These are phyloP conservation scores for Candida khao-thaluensis DNA, from an alignment of 805 yeast genomes.

Conservation along the genomic window DNA sequence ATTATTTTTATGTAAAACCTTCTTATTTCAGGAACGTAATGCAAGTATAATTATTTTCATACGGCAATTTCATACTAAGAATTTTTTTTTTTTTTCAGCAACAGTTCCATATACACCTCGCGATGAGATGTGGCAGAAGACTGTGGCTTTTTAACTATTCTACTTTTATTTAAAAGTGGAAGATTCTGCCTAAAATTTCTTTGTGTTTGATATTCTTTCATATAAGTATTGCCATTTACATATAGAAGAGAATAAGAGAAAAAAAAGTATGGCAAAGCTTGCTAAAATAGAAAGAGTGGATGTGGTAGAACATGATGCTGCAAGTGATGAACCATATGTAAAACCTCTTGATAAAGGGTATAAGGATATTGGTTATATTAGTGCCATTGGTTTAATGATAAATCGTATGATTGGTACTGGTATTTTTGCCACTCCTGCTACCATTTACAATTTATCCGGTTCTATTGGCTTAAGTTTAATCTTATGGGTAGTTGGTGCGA, in stretches of 20 bases:
- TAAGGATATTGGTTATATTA: constrained; percentile 44
- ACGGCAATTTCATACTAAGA: too few species aligned
- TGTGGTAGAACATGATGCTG: constrained; percentile 2
- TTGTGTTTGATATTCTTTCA: too few species aligned
- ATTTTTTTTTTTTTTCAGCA: too few species aligned
- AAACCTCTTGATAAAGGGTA: constrained; percentile 23
- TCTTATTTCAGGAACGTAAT: too few species aligned
- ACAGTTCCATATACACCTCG: too few species aligned
- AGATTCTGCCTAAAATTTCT: neutral
- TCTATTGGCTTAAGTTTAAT: constrained; percentile 71
- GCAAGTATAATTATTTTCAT: too few species aligned
- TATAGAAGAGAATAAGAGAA: too few species aligned
- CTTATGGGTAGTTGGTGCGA: constrained; percentile 73
- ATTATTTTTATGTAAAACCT: too few species aligned
- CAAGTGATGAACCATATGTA: constrained; percentile 6
- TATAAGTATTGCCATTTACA: too few species aligned
- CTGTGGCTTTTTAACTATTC: constrained; percentile 5
- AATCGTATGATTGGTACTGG: constrained; percentile 78
- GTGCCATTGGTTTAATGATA: constrained; percentile 51
- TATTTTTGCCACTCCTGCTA: constrained; percentile 65
- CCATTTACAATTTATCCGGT: constrained; percentile 58
- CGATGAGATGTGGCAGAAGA: constrained; percentile 7
- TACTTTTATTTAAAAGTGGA: constrained; percentile 1
- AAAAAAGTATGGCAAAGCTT: too few species aligned
- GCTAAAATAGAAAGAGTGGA: constrained; percentile 2